phyloP scores from a whole-genome alignment of 1,284 basidiomycete species.

The Vanrija sp. region DNA sequence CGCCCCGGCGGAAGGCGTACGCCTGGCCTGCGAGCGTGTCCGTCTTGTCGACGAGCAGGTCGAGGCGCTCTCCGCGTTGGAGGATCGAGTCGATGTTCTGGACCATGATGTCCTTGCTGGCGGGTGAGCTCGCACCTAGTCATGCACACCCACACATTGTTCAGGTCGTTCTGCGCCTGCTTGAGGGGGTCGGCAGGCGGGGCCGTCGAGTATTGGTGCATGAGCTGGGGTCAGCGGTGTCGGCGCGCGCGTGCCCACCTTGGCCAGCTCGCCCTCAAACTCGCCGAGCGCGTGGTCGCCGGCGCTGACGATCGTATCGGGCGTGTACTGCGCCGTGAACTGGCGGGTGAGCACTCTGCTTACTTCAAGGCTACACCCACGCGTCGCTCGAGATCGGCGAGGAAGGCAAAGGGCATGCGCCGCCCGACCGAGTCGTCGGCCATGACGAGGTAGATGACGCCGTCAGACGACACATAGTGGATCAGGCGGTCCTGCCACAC shows the following conservation, averaged over 20 bases:
- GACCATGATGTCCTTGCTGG: constrained; percentile 88
- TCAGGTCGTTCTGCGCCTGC: constrained; percentile 84
- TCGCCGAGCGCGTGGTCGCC: constrained; percentile 49
- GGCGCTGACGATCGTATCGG: constrained; percentile 49
- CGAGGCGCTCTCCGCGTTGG: constrained; percentile 88
- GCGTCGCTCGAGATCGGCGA: constrained; percentile 77
- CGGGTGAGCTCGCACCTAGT: background rate
- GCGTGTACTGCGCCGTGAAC: constrained; percentile 58
- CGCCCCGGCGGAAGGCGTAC: constrained; percentile 89
- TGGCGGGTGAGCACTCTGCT: constrained; percentile 13
- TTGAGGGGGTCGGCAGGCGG: constrained; percentile 89
- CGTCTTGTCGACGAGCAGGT: constrained; percentile 94
- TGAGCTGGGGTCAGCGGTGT: constrained; percentile 52
- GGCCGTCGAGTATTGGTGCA: constrained; percentile 80
- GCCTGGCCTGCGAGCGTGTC: constrained; percentile 93
- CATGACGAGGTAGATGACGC: constrained; percentile 86
- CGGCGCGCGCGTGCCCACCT: constrained; percentile 48
- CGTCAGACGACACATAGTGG: constrained; percentile 86
- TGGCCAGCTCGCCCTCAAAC: constrained; percentile 48
- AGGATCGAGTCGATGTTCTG: constrained; percentile 89
- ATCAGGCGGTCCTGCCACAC: constrained; percentile 95
- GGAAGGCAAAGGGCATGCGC: constrained; percentile 89
- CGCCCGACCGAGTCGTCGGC: constrained; percentile 85
- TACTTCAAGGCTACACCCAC: constrained; percentile 36
- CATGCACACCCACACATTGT: constrained; percentile 59